Percentiles rank a stretch among this genome's conserved stretches.
Conservation (phyloP, 257 asterid species). For the Capsicum chinense region DNA sequence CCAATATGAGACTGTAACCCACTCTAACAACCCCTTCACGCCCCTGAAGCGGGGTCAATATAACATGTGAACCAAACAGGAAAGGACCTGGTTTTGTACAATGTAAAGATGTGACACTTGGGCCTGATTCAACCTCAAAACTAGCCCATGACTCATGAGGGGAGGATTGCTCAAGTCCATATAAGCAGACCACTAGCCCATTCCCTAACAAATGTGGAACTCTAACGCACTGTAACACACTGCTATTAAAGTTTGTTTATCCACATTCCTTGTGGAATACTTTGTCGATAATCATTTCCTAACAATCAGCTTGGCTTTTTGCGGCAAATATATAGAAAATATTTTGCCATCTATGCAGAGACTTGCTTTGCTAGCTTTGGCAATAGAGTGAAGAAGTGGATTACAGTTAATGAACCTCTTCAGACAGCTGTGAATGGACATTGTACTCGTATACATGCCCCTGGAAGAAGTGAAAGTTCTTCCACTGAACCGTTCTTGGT, state of each 20-base stretch:
- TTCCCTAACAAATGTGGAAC: no score
- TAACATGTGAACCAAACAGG: no score
- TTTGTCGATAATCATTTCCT: neutral
- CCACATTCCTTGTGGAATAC: slow-evolving; percentile 8
- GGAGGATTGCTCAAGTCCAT: no score
- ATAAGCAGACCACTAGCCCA: no score
- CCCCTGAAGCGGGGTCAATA: no score
- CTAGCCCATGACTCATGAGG: no score
- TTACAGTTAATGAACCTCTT: slow-evolving; percentile 63
- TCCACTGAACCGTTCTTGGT: slow-evolving; percentile 49
- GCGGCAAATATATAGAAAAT: slow-evolving; percentile 45
- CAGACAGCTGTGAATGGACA: slow-evolving; percentile 62
- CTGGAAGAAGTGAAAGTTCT: slow-evolving; percentile 52
- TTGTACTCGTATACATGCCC: slow-evolving; percentile 54
- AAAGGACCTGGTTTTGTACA: no score
- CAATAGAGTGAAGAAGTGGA: slow-evolving; percentile 64
- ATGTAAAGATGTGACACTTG: no score
- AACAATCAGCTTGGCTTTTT: slow-evolving; percentile 13
- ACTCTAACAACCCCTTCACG: no score
- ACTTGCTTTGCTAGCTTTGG: slow-evolving; percentile 59
- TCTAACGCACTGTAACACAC: no score
- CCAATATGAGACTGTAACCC: no score
- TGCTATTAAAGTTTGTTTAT: neutral
- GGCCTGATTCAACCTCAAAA: no score
- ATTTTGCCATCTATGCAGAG: slow-evolving; percentile 61